phyloP scores from a whole-genome alignment of 1,284 basidiomycete species.

The Ustilago shanxiensis region DNA sequence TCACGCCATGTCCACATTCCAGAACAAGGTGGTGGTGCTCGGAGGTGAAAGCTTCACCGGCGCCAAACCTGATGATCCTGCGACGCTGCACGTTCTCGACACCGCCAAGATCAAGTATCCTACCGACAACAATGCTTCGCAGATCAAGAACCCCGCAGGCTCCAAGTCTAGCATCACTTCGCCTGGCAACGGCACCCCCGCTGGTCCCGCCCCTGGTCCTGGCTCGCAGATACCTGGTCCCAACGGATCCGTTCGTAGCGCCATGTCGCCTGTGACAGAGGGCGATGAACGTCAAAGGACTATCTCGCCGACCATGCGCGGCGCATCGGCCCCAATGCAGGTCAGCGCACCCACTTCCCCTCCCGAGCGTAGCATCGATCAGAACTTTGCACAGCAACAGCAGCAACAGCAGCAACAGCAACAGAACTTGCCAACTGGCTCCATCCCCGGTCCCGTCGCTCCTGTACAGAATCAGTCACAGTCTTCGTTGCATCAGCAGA shows the following conservation, averaged over 20 bases:
- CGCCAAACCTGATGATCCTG: conserved; percentile 82
- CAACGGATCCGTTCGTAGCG: conserved; percentile 32
- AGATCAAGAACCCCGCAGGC: conserved; percentile 35
- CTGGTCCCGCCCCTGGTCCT: conserved; percentile 20
- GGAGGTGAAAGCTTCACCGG: conserved; percentile 89
- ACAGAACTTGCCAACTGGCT: conserved; percentile 11
- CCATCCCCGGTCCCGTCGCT: conserved; percentile 1
- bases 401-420: conserved; percentile 21
- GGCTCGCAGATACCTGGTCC: conserved; percentile 28
- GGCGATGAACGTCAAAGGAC: conserved; percentile 40
- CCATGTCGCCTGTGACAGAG: conserved; percentile 49
- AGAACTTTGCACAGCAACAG: conserved; percentile 25
- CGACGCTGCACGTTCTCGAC: conserved; percentile 79
- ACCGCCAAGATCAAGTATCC: conserved; percentile 70
- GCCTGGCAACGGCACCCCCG: conserved; percentile 15
- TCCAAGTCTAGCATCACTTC: conserved; percentile 43
- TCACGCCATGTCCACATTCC: conserved; percentile 92
- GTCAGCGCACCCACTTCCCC: conserved; percentile 25
- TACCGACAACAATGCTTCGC: conserved; percentile 56
- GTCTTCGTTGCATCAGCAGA: conserved; percentile 14
- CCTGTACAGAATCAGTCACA: conserved; percentile 15
- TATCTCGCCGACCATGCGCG: conserved; percentile 47
- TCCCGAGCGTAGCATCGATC: conserved; percentile 22
- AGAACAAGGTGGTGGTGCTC: conserved; percentile 88
- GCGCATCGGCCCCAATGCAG: conserved; percentile 12